Conservation (phyloP, 1,139 yeast genomes). For the Ashbya aceris region DNA sequence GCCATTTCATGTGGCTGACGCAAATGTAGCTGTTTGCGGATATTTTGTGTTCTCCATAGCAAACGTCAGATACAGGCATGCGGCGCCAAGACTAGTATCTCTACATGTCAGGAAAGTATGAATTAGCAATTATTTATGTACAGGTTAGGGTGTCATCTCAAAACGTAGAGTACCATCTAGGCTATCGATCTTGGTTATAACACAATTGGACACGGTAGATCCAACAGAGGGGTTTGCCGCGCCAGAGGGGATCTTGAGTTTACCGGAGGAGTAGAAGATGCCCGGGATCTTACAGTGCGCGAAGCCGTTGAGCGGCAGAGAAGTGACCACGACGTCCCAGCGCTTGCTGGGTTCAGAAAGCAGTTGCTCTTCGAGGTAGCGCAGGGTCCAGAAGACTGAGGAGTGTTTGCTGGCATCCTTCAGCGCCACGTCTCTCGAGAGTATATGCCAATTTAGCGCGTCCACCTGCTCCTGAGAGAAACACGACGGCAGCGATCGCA, state of each 20-base stretch:
- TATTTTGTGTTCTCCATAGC: not conserved
- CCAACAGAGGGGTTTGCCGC: slow-evolving; percentile 31
- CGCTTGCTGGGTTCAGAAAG: slow-evolving; percentile 8
- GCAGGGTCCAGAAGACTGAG: slow-evolving; percentile 36
- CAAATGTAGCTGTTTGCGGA: not conserved
- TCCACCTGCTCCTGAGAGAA: slow-evolving; percentile 22
- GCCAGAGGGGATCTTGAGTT: slow-evolving; percentile 21
- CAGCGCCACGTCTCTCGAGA: slow-evolving; percentile 30
- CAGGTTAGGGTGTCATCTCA: slow-evolving; percentile 1
- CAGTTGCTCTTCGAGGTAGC: slow-evolving; percentile 27
- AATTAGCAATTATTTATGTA: no score
- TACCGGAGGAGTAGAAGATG: slow-evolving; percentile 31
- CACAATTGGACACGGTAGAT: slow-evolving; percentile 32
- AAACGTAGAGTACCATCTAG: slow-evolving; percentile 33
- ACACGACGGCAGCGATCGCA: slow-evolving; percentile 18
- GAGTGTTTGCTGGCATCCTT: slow-evolving; percentile 29
- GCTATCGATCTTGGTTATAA: slow-evolving; percentile 33
- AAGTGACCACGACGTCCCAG: slow-evolving; percentile 32
- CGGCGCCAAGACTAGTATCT: no score
- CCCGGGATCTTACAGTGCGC: slow-evolving; percentile 35
- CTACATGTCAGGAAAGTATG: no score
- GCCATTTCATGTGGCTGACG: not conserved
- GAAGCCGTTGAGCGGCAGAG: slow-evolving; percentile 33
- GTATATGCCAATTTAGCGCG: slow-evolving; percentile 28
- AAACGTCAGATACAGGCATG: no score